Evolutionary conservation across 2,329 filamentous ascomycete genomes (phyloP), one percentile per base, ranked within the genome.

Genomic region (Ophiocordyceps sinensis): DNA sequence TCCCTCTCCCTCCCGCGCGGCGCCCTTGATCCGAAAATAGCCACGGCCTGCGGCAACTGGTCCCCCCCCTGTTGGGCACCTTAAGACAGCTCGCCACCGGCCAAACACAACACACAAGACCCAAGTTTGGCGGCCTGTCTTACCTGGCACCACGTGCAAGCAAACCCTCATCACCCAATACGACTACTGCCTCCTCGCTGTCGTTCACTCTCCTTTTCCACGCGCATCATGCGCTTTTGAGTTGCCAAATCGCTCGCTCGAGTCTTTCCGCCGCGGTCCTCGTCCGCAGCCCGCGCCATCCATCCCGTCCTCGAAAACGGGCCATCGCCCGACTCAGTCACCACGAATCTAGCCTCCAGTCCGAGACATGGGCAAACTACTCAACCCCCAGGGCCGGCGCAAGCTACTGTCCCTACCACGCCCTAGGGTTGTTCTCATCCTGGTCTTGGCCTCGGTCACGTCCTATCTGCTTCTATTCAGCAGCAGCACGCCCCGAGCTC

Each of bases 401-500:
- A 49, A 53, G 40, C 46, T 57, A 40, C 46, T 54, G 43, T 49
- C 55, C 46, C 54, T 64, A 42, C 55, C 64, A 37, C 58, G 66
- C 44, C 63, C 65, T 41, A 65, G 60, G 51, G 56, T 61, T 32
- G 46, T 71, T 28, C 47, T 70, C 10, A 47, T 69, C 30, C 51
- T 68, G 21, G 54, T 55, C 28, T 43, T 68, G 19, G 62, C 61
- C 28, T 51, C 60, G 30, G 47, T 63, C 17, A 57, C 61, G n/a
- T 56, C 66, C 29, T 71, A 68, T 48, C 66, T 62, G 49, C 46
- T 69, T 36, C 45, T 68, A 17, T 59, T 67, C 42, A 62, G 59
- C 44, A 56, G 54, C 17, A 56, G 61, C 13, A 45, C 51, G 13
- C 50, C 55, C 10, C 52, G 48, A 19, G 51, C 62, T 32, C 60